phyloP scores from a whole-genome alignment of 352 stramenopile species.

The Paralagenidium karlingii region DNA sequence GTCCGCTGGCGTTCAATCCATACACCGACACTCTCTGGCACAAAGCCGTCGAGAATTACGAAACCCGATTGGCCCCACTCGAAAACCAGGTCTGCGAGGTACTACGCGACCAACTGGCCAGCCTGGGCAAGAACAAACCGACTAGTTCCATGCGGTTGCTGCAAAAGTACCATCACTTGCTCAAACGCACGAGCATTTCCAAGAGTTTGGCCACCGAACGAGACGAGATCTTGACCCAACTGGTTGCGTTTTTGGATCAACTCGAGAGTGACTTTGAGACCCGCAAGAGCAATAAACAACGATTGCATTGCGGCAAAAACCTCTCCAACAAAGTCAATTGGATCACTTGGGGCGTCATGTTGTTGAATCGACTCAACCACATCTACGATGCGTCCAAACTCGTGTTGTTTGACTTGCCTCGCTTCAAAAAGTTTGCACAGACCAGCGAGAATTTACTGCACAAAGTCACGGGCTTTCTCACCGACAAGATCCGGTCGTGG shows the following conservation, averaged over 20 bases:
- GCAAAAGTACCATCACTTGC: conserved; percentile 75
- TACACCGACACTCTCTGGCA: conserved; percentile 84
- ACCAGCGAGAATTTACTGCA: conserved; percentile 33
- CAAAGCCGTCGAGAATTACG: conserved; percentile 56
- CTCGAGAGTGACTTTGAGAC: conserved; percentile 81
- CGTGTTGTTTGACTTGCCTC: conserved; percentile 53
- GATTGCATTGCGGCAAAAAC: conserved; percentile 65
- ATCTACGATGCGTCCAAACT: conserved; percentile 30
- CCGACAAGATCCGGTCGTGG: conserved; percentile 81
- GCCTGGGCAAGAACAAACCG: conserved; percentile 29
- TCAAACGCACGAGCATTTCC: conserved; percentile 65
- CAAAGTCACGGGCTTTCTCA: conserved; percentile 48
- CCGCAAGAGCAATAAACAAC: conserved; percentile 11
- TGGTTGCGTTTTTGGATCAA: conserved; percentile 78
- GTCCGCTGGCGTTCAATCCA: conserved; percentile 81
- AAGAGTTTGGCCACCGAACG: conserved; percentile 67
- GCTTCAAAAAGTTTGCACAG: conserved; percentile 35
- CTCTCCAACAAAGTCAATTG: conserved; percentile 72
- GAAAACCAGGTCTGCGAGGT: conserved; percentile 75
- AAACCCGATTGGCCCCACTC: conserved; percentile 63
- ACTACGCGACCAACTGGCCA: conserved; percentile 59
- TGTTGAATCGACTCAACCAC: conserved; percentile 40
- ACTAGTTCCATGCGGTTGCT: conserved; percentile 68
- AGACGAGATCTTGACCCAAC: conserved; percentile 77
- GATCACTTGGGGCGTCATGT: conserved; percentile 76